Evolutionary conservation across 768 basidiomycete genomes (phyloP).

Genomic region (Gloeophyllum trabeum): DNA sequence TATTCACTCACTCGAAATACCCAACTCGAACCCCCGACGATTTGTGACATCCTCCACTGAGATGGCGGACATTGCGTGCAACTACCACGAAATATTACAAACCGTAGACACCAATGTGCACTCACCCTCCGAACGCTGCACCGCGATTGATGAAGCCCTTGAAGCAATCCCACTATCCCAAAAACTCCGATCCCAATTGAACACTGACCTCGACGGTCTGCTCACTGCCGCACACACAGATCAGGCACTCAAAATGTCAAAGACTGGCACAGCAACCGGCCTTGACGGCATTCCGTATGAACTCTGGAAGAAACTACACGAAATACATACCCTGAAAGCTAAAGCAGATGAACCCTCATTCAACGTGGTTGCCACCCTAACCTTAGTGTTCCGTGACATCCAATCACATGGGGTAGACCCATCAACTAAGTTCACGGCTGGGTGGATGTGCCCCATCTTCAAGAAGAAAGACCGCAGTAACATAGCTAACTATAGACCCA

Average conservation of each 20-base stretch:
- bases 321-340: background rate
- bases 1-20: background rate
- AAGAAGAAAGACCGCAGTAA: conserved; percentile 7
- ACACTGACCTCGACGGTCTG: background rate
- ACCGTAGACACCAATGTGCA: background rate
- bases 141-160: background rate
- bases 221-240: background rate
- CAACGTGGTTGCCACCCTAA: background rate
- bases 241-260: background rate
- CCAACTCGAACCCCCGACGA: background rate
- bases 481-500: conserved; percentile 11
- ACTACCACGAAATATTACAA: conserved; percentile 4
- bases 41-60: background rate
- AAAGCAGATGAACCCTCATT: background rate
- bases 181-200: background rate
- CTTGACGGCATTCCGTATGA: conserved; percentile 5
- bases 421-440: conserved; percentile 1
- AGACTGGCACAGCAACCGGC: background rate
- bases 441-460: conserved; percentile 10
- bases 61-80: conserved; percentile 1
- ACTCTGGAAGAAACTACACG: conserved; percentile 2
- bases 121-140: background rate
- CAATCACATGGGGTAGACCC: background rate
- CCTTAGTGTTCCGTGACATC: background rate
- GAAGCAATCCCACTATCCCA: background rate